These are phyloP conservation scores for Tolypocladium endophyticum DNA, from an alignment of 2,329 filamentous ascomycete species.

Conservation along the genomic window DNA sequence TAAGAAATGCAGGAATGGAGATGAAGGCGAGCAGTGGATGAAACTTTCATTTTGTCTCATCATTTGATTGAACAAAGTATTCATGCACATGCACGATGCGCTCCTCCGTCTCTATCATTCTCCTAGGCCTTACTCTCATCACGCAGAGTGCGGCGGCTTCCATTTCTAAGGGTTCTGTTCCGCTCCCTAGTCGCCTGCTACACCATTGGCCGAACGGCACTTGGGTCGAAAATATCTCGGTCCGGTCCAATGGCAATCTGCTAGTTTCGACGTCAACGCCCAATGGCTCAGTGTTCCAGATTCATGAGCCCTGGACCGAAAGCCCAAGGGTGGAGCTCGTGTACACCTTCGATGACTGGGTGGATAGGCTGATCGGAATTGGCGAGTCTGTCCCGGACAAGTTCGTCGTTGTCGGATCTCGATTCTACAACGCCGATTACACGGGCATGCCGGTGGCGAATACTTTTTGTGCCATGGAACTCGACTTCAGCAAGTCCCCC, in stretches of 20 bases:
- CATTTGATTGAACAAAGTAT: too few relatives aligned
- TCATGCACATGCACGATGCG: too few relatives aligned
- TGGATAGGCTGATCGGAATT: neutral
- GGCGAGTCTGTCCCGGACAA: neutral
- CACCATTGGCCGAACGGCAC: neutral
- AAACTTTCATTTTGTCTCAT: too few relatives aligned
- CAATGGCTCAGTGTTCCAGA: neutral
- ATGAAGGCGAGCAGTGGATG: too few relatives aligned
- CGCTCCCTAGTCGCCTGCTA: neutral
- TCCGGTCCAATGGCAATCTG: neutral
- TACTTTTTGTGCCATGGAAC: neutral
- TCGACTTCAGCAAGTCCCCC: neutral
- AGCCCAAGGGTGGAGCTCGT: neutral
- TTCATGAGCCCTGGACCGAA: neutral
- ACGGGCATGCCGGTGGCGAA: neutral
- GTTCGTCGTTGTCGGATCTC: neutral
- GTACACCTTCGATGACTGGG: neutral
- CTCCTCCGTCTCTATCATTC: too few relatives aligned
- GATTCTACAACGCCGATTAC: neutral
- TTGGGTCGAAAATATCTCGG: neutral
- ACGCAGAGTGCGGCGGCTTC: too few relatives aligned
- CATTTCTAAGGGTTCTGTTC: neutral
- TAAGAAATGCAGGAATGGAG: too few relatives aligned
- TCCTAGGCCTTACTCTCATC: too few relatives aligned
- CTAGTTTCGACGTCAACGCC: neutral